Conservation (phyloP, 306 rosid species). For the Prunus davidiana region DNA sequence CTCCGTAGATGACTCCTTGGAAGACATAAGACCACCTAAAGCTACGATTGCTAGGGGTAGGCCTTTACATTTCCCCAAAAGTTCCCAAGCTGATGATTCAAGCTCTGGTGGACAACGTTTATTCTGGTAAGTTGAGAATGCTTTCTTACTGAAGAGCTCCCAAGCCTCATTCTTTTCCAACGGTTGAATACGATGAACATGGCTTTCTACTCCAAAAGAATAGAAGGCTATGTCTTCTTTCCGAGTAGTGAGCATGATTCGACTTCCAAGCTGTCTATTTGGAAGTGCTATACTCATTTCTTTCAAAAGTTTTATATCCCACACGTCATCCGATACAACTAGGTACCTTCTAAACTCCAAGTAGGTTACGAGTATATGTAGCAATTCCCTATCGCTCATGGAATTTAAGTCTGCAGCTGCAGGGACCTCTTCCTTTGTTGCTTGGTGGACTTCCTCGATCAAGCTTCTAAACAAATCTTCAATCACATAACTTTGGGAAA, state of each 20-base stretch:
- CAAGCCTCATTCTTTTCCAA: slow-evolving; percentile 3
- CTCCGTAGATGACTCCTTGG: slow-evolving; percentile 12
- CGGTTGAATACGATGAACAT: background rate
- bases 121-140: slow-evolving; percentile 3
- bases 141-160: slow-evolving; percentile 24
- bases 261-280: slow-evolving; percentile 5
- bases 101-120: slow-evolving; percentile 6
- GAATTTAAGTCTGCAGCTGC: background rate
- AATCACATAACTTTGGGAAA: slow-evolving; percentile 12
- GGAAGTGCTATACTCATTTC: slow-evolving; percentile 7
- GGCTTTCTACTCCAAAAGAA: slow-evolving; percentile 5
- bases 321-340: background rate
- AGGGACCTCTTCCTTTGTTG: background rate
- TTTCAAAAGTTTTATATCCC: slow-evolving; percentile 18
- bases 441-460: slow-evolving; percentile 10
- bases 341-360: slow-evolving; percentile 12
- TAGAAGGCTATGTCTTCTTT: slow-evolving; percentile 6
- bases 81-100: background rate
- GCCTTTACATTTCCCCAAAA: slow-evolving; percentile 20
- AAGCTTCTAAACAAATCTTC: slow-evolving; percentile 23
- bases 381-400: slow-evolving; percentile 7
- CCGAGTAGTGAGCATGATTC: slow-evolving; percentile 15
- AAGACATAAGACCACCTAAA: slow-evolving; percentile 19
- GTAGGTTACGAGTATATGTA: slow-evolving; percentile 4
- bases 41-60: slow-evolving; percentile 22